Evolutionary conservation across 2,329 filamentous ascomycete species (phyloP), one percentile per base, ranked within the genome.

Genomic region (Kalmusia sp.): DNA sequence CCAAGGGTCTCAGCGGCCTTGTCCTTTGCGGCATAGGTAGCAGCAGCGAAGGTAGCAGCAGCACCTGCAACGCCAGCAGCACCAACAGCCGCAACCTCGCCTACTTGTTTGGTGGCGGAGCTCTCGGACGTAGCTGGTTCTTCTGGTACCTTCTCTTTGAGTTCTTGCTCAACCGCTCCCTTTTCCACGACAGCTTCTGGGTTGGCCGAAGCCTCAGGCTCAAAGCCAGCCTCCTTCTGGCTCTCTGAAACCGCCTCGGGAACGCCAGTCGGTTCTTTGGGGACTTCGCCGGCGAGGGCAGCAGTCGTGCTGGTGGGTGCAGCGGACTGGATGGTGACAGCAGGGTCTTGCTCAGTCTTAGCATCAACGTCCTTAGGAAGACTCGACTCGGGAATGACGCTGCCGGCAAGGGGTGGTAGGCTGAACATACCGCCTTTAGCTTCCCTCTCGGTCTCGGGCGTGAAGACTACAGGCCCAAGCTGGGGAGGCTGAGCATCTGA

Each of bases 321-420:
- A 51, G 73, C 73, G 19, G 76, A 79, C 55, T 77, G 76, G 43
- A 78, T 75, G 46, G 73, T 71, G 31, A 74, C 57, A 46, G 74
- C 73, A 8, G 74, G 71, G 40, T 76, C 75, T 57, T 70, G 60
- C 57, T 74, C 67, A 25, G 59, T 66, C 49, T 72, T 72, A 46
- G 74, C 73, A 54, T 77, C 77, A 19, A 71, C 75, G 35, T 82
- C 83, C 73, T 92, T 88, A 11, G 90, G 89, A 58, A 95, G 81
- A 73, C 89, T 91, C 6, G 91, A 93, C 77, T 96, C 91, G 15
- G 92, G 91, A 59, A 95, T 92, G 72, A 90, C 79, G 74, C 82
- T 87, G 57, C 80, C 82, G 39, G 83, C 79, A 51, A 87, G 72
- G 24, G 69, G 65, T 46, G 80, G 79, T 34, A 82, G 62, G 59